These are phyloP conservation scores for Marasmius tenuissimus DNA, from an alignment of 1,284 basidiomycete species.

Conservation along the genomic window DNA sequence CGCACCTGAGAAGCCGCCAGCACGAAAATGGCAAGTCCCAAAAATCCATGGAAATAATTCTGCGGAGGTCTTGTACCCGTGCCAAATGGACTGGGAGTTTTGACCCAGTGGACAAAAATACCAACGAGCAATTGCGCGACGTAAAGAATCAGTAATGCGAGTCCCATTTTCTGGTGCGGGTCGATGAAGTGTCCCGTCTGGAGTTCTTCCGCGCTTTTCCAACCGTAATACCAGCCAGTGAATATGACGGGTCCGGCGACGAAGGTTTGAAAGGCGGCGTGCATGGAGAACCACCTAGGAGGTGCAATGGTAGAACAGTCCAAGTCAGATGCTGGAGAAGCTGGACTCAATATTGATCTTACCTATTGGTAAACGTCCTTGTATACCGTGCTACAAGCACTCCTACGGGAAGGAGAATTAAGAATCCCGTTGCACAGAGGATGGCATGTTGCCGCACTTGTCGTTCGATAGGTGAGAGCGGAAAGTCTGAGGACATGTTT, in stretches of 20 bases:
- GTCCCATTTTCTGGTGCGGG: constrained; percentile 55
- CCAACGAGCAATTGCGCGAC: constrained; percentile 53
- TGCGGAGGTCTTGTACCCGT: constrained; percentile 41
- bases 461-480: constrained; percentile 30
- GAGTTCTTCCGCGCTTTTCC: constrained; percentile 29
- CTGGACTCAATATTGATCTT: constrained; percentile 11
- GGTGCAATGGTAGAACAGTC: background rate
- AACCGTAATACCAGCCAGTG: constrained; percentile 45
- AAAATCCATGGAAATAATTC: constrained; percentile 45
- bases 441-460: constrained; percentile 48
- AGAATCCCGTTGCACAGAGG: constrained; percentile 52
- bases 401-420: constrained; percentile 61
- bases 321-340: too few relatives aligned
- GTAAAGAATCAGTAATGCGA: constrained; percentile 58
- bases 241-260: constrained; percentile 49
- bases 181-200: constrained; percentile 36
- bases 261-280: constrained; percentile 46
- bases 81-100: constrained; percentile 35
- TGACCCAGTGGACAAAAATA: constrained; percentile 50
- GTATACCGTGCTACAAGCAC: constrained; percentile 56
- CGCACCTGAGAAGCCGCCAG: constrained; percentile 48
- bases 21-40: constrained; percentile 46
- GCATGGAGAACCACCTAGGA: constrained; percentile 55
- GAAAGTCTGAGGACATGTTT: constrained; percentile 11
- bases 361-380: constrained; percentile 49